Evolutionary conservation across 1,139 yeast genomes (phyloP).

Genomic region (Chernovozyma aurita): DNA sequence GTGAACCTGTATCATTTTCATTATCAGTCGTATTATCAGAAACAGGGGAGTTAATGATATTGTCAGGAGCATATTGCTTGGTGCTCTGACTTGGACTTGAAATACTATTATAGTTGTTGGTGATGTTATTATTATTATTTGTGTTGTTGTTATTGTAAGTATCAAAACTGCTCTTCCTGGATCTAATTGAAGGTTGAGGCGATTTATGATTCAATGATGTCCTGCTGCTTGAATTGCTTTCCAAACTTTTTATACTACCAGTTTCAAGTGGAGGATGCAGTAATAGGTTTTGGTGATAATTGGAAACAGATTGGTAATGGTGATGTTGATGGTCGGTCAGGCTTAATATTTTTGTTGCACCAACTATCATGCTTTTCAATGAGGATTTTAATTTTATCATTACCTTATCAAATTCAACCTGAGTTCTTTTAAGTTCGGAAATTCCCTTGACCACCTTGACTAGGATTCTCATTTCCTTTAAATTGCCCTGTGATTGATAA

Average conservation of each 20-base stretch:
- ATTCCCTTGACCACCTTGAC: constrained; percentile 38
- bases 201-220: constrained; percentile 1
- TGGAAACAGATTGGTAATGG: neutral
- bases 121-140: too few relatives aligned
- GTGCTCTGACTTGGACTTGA: neutral
- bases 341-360: constrained; percentile 26
- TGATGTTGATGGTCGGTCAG: constrained; percentile 7
- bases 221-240: neutral
- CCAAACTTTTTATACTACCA: constrained; percentile 1
- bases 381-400: constrained; percentile 20
- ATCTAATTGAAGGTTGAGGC: neutral
- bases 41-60: neutral
- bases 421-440: constrained; percentile 26
- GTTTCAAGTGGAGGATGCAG: constrained; percentile 1
- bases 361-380: constrained; percentile 27
- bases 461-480: constrained; percentile 27
- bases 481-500: constrained; percentile 22
- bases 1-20: too few relatives aligned
- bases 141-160: too few relatives aligned
- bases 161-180: constrained; percentile 2
- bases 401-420: constrained; percentile 18
- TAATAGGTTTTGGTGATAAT: neutral
- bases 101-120: too few relatives aligned
- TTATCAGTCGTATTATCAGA: neutral
- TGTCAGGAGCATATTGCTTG: neutral